Conservation (phyloP, 2,329 filamentous ascomycete species). For the Aspergillus sp. region DNA sequence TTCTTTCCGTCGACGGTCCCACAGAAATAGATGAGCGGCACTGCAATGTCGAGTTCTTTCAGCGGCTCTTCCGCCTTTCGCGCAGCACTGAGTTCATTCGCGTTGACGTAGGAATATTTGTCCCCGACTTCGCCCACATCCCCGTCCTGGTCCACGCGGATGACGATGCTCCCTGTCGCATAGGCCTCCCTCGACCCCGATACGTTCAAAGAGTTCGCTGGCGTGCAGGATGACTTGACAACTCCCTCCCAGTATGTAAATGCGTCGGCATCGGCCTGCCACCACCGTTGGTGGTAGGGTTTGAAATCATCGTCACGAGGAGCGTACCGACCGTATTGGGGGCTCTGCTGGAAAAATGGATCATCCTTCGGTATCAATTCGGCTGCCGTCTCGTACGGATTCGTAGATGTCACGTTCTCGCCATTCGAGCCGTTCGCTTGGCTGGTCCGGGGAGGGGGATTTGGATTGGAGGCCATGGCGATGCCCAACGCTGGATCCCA, state of each 20-base stretch:
- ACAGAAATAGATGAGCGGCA: constrained; percentile 39
- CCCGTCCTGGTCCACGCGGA: constrained; percentile 34
- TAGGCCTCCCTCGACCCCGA: constrained; percentile 33
- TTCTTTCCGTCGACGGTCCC: constrained; percentile 39
- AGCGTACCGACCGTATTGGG: constrained; percentile 35
- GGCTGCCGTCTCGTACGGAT: constrained; percentile 37
- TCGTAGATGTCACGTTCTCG: constrained; percentile 14
- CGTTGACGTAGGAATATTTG: constrained; percentile 33
- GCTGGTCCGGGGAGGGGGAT: constrained; percentile 15
- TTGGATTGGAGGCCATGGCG: constrained; percentile 24
- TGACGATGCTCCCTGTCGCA: constrained; percentile 36
- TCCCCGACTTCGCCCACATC: constrained; percentile 27
- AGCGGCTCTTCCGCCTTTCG: constrained; percentile 34
- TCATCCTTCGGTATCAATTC: constrained; percentile 32
- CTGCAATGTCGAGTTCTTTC: constrained; percentile 29
- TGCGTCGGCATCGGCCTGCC: constrained; percentile 27
- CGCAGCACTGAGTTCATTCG: constrained; percentile 37
- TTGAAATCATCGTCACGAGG: constrained; percentile 35
- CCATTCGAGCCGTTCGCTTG: constrained; percentile 21
- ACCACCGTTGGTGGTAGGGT: constrained; percentile 33
- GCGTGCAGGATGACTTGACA: constrained; percentile 29
- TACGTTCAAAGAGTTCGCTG: constrained; percentile 31
- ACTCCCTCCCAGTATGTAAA: constrained; percentile 37
- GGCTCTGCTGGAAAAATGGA: constrained; percentile 31
- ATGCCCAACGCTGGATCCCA: neutral